Base-by-base conservation (phyloP, 2,329 filamentous ascomycete genomes). In the Fusarium sarcochroum region DNA sequence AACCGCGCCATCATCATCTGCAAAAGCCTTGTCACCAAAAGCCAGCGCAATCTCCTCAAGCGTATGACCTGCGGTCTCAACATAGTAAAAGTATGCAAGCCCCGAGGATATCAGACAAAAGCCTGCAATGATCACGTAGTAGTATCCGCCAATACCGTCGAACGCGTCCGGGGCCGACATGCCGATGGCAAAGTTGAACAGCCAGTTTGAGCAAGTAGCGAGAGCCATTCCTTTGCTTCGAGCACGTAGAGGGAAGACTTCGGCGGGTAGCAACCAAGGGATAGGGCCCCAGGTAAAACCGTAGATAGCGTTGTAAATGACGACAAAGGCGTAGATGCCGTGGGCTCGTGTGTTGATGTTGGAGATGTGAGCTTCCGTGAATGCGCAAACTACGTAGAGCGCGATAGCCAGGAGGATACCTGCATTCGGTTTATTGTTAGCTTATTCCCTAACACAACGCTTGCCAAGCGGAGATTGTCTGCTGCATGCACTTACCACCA, bases 161-260 rank as follows among this genome's bases (percentile, higher is more conserved):
- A 82, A 82, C 14, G 80, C 79, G 50, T 80, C 79, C 0, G 81
- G 80, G 1, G 80, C 80, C 7, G 80, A 78, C 79, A 82, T 81
- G 34, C 76, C 60, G 32, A 67, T 58, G 2, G 37, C 38, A 45
- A 68, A 68, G 53, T 80, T 79, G 65, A 77, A 76, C 11, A 76
- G 67, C 79, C 79, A 81, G 49, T 80, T 81, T 10, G 27, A 47
- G 27, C 27, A 47, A 21, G 18, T 47, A 34, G 45, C 18, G 32
- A 47, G 45, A 0, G 45, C 45, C 27, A 47, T 47, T 18, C 45
- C 45, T 32, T 47, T 47, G 18, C 45, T 47, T 34, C 27, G 27
- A 47, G 45, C 18, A 3, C 18, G 27, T 2, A 47, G 45, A 6
- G 27, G 27, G 6, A 47, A 47, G 8, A 47, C 45, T 1, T 47